Base-by-base conservation (phyloP, 352 stramenopile species). In the Halophytophthora polymorphica region DNA sequence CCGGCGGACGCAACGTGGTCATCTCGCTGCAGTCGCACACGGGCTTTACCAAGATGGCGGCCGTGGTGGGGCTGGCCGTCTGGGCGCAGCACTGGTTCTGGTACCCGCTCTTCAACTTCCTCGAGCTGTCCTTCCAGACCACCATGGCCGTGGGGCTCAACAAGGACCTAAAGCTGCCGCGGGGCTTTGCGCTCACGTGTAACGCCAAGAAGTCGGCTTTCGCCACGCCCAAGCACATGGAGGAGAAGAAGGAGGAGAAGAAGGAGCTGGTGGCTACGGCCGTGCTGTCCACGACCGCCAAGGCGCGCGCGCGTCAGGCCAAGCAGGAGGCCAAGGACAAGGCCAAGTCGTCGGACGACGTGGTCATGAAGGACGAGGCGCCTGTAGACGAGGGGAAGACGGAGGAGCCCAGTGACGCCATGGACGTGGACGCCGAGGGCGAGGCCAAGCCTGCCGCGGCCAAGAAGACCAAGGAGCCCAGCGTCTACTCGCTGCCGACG, bases 31-130 rank as follows among this genome's bases (percentile, higher is more conserved):
- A 97, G 66, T 98, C 94, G 21, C 82, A 96, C 50, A 96, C 90
- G 50, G 97, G 97, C 51, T 99, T 99, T 61, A 98, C 93, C 3
- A 99, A 99, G 78, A 98, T 98, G 89, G 93, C 84, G 3, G 93
- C 88, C 36, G 95, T 98, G 6, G 93, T 98, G 8, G 97, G 97
- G 29, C 64, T 99, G 25, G 94, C 91, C 4, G 74, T 99, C 35
- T 99, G 95, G 93, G 82, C 96, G 25, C 97, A 99, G 77, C 95
- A 99, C 64, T 99, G 97, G 97, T 98, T 99, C 69, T 99, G 97
- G 97, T 99, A 98, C 72, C 97, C 97, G 31, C 86, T 99, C 48
- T 97, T 98, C 77, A 96, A 99, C 74, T 98, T 99, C 66, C 69
- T 99, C 31, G 95, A 96, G 59, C 76, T 99, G 18, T 93, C 96